Base-by-base conservation (phyloP, 768 basidiomycete genomes). In the Pulveroboletus sp. region DNA sequence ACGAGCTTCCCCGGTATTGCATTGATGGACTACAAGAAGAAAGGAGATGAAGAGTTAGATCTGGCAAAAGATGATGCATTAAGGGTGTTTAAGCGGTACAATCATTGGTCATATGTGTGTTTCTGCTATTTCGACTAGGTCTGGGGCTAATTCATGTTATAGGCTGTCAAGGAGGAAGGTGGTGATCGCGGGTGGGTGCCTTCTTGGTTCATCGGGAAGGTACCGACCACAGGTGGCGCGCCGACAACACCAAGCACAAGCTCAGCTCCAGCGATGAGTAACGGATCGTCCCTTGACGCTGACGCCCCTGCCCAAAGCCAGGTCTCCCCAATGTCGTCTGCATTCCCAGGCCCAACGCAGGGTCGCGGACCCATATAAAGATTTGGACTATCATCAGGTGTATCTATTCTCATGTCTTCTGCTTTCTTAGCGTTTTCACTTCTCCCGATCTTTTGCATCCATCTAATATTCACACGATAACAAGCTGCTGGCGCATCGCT, bases 101-200 rank as follows among this genome's bases (percentile, higher is more conserved):
- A 95, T 54, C 93, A 97, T 70, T 97, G 94, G 93, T 91, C 89
- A 68, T 93, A 93, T 71, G 89, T 90, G 63, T 48, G 78, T 71
- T 50, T 42, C 43, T 55, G 40, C 35, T 17, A 39, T 21, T 18
- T 17, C n/a, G 36, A 24, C 28, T 28, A 56, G 28, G 27, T 32
- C 18, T 10, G 17, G 32, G 9, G 2, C 47, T 54, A 36, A 61
- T n/a, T 56, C 49, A 15, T 37, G 38, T 50, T 43, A 17, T 59
- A 92, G 89, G 91, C 91, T 56, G 92, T 97, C 62, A 93, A 94
- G 69, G 90, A 96, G 63, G 86, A 89, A 12, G 84, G 85, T 18
- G 95, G 95, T 39, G 89, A 93, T 69, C 82, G 95, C 55, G 95
- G 95, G 33, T 98, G 95, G 95, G 92, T 96, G 21, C 94, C 94